Conservation (phyloP, 1,284 basidiomycete species). For the Earliella scabrosa region DNA sequence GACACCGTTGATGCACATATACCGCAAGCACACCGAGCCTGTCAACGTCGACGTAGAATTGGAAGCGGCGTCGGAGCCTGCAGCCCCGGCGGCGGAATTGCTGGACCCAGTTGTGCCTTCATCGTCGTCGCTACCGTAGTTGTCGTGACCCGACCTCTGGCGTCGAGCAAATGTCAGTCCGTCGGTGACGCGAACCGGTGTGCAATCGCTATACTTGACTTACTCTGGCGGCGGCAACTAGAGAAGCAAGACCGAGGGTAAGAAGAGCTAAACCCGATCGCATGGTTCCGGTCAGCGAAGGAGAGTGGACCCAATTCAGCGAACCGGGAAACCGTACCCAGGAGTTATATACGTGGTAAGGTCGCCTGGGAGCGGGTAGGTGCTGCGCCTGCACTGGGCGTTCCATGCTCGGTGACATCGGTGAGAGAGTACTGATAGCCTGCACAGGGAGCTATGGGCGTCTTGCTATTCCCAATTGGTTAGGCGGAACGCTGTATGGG, state of each 20-base stretch:
- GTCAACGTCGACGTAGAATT: slow-evolving; percentile 15
- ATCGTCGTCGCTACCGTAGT: background rate
- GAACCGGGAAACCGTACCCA: slow-evolving; percentile 14
- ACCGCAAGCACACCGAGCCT: slow-evolving; percentile 17
- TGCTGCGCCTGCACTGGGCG: slow-evolving; percentile 22
- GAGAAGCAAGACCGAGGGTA: slow-evolving; percentile 19
- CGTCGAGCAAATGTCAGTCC: background rate
- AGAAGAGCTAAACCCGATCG: slow-evolving; percentile 14
- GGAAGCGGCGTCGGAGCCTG: background rate
- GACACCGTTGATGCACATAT: slow-evolving; percentile 29
- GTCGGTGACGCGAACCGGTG: background rate
- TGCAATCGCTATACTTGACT: slow-evolving; percentile 5
- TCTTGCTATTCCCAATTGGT: slow-evolving; percentile 6
- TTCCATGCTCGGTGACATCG: slow-evolving; percentile 14
- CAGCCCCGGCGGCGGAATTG: slow-evolving; percentile 3
- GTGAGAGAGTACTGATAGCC: slow-evolving; percentile 16
- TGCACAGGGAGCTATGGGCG: slow-evolving; percentile 2
- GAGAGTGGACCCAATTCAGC: slow-evolving; percentile 11
- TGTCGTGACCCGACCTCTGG: too few relatives aligned
- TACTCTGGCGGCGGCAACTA: slow-evolving; percentile 14
- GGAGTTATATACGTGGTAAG: slow-evolving; percentile 23
- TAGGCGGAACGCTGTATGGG: slow-evolving; percentile 8
- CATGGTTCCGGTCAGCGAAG: slow-evolving; percentile 19
- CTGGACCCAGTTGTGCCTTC: background rate
- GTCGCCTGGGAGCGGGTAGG: slow-evolving; percentile 19